phyloP scores from a whole-genome alignment of 352 stramenopile species.

The Elongisporangium prolatum region DNA sequence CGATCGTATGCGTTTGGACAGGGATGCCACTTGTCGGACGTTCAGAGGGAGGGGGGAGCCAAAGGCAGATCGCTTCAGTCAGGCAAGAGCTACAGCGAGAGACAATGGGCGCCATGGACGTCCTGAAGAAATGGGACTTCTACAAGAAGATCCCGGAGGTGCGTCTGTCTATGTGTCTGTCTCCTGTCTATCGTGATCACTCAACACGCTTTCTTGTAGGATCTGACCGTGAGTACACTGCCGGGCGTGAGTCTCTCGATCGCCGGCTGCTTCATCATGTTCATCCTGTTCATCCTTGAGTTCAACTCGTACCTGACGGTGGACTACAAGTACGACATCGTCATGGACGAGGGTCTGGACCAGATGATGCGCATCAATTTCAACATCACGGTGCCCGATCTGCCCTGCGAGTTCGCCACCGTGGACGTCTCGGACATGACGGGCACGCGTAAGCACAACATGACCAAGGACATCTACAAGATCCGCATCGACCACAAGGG shows the following conservation, averaged over 20 bases:
- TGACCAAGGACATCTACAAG: slow-evolving; percentile 99
- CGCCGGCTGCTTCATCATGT: slow-evolving; percentile 85
- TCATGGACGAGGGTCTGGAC: slow-evolving; percentile 85
- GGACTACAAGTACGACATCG: slow-evolving; percentile 86
- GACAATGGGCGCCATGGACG: slow-evolving; percentile 80
- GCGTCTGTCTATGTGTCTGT: slow-evolving; percentile 9
- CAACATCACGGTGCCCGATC: slow-evolving; percentile 97
- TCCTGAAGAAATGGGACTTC: slow-evolving; percentile 90
- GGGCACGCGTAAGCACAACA: slow-evolving; percentile 96
- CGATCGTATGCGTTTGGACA: not conserved
- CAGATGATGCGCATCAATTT: slow-evolving; percentile 95
- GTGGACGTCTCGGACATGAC: slow-evolving; percentile 97
- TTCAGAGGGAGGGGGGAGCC: too few species aligned
- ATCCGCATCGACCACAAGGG: slow-evolving; percentile 86
- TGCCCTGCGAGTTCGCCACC: slow-evolving; percentile 96
- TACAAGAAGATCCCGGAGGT: slow-evolving; percentile 92
- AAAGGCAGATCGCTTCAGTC: slow-evolving; percentile 2
- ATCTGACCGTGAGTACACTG: slow-evolving; percentile 83
- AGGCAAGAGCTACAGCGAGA: slow-evolving; percentile 6
- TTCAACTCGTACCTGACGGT: slow-evolving; percentile 86
- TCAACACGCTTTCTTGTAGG: slow-evolving; percentile 18
- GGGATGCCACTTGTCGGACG: slow-evolving; percentile 1
- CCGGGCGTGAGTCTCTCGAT: slow-evolving; percentile 83
- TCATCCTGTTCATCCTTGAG: slow-evolving; percentile 87
- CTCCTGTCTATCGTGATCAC: slow-evolving; percentile 2